Conservation (phyloP, 176 grass and related monocot genomes). For the Rhipidocladum racemiflorum region DNA sequence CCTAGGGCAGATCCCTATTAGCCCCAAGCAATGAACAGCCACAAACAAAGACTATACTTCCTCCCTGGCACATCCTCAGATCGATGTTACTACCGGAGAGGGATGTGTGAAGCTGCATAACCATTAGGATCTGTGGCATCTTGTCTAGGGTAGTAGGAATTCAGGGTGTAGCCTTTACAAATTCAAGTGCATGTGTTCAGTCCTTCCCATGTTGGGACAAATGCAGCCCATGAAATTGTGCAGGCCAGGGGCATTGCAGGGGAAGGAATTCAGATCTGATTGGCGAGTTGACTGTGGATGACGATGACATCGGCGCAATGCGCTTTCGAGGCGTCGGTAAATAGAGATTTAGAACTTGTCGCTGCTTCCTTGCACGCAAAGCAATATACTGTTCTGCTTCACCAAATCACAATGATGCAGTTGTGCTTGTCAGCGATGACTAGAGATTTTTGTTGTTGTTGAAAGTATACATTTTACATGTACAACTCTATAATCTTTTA, state of each 20-base stretch:
- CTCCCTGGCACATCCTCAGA: constrained; percentile 17
- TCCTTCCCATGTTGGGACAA: constrained; percentile 13
- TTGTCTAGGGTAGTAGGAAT: constrained; percentile 16
- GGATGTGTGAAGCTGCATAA: constrained; percentile 31
- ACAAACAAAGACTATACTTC: constrained; percentile 8
- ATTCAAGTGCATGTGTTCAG: background rate
- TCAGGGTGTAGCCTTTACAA: constrained; percentile 26
- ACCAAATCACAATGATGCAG: constrained; percentile 32
- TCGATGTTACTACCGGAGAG: constrained; percentile 12
- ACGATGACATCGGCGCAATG: no score
- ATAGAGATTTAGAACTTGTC: background rate
- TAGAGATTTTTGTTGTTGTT: no score
- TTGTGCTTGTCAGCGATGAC: constrained; percentile 13
- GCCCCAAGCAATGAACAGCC: constrained; percentile 4
- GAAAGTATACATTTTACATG: no score
- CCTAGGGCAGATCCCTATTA: constrained; percentile 9
- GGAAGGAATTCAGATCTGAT: background rate
- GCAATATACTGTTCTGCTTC: constrained; percentile 6
- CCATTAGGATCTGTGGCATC: constrained; percentile 17
- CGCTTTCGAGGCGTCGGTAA: constrained; percentile 23
- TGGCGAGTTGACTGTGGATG: constrained; percentile 13
- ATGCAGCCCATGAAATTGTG: background rate
- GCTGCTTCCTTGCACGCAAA: constrained; percentile 30
- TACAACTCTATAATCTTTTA: no score
- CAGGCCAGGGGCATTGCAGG: background rate